Evolutionary conservation across 306 rosid species (phyloP), one percentile per base, ranked within the genome.

Genomic region (Glycine latifolia): DNA sequence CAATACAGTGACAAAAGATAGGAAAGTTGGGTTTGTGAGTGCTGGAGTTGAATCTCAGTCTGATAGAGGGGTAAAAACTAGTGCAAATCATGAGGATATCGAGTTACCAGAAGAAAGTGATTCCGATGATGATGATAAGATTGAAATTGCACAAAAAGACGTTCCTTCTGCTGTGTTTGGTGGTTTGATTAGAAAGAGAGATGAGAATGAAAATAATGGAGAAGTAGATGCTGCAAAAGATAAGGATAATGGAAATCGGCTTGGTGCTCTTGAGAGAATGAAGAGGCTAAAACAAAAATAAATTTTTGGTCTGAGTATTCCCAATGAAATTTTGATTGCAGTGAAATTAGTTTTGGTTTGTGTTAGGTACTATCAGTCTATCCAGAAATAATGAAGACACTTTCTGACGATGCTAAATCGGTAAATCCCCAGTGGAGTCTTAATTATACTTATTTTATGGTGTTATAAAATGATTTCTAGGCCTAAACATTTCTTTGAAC

Each of bases 81-180:
- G 81, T 39, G 83, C 83, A 43, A 89, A 90, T 83, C 78, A 67
- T 0, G 97, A 95, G 79, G 99, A 95, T 61, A 91, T 95, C 3
- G 97, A 93, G 60, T 69, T 95, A 55, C 96, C 96, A 0, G 98
- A 95, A 66, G 99, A 87, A 61, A 88, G 87, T 33, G 98, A 95
- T 78, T 90, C 94, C 0, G 97, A 20, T 26, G 31, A 26, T 14
- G 97, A 86, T 2, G 92, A 88, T 1, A 89, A 78, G 13, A 88
- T 95, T 14, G 93, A 95, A 63, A 88, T 95, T 77, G 89, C 97
- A 9, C 98, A 93, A 43, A 93, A 90, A 77, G 96, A 95, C 69
- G 96, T 95, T 5, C 99, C 99, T 1, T 76, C 86, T 62, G 99
- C 97, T 12, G 98, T 95, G 84, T 95, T 95, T 12, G 99, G 99